A percentile compares a stretch with the other conserved stretches of the same genome.
Evolutionary conservation across 192 early-diverging fungal genomes (phyloP).

Genomic region (Rhizophagus prolifer): DNA sequence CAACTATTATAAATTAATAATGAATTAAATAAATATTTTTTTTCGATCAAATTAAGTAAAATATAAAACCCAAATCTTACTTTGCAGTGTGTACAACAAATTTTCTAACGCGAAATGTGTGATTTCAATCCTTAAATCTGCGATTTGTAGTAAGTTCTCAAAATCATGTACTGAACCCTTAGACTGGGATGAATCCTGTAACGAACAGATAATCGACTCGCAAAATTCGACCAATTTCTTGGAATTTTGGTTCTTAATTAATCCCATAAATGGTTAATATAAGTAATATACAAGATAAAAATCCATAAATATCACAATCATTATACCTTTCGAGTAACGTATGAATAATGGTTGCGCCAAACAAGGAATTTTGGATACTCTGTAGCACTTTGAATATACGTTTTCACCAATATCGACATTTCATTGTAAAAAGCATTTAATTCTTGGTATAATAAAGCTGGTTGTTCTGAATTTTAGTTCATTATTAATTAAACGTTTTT

Average conservation of each 20-base stretch:
- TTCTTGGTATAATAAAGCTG: not conserved
- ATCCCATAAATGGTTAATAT: not conserved
- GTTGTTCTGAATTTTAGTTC: not conserved
- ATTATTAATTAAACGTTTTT: not conserved
- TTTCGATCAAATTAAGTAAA: not conserved
- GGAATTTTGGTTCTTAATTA: not conserved
- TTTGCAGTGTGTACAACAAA: not conserved
- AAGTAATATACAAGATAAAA: not conserved
- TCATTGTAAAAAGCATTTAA: not conserved
- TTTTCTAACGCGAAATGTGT: not conserved
- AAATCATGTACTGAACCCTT: not conserved
- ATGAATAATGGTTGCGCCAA: slow-evolving; percentile 42
- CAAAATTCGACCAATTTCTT: not conserved
- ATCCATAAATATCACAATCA: not conserved
- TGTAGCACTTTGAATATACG: slow-evolving; percentile 14
- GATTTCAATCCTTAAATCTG: not conserved
- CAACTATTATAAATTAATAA: not conserved
- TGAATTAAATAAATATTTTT: not conserved
- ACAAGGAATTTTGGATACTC: slow-evolving; percentile 34
- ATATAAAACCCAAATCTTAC: not conserved
- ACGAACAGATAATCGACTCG: not conserved
- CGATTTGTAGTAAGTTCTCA: not conserved
- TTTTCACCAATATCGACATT: slow-evolving; percentile 25
- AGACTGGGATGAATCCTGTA: not conserved
- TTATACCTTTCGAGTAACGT: slow-evolving; percentile 47